A percentile compares a stretch with the other conserved stretches of the same genome.
Conservation (phyloP, 371 early-diverging fungal species). For the Paraphysoderma sedebokerense region DNA sequence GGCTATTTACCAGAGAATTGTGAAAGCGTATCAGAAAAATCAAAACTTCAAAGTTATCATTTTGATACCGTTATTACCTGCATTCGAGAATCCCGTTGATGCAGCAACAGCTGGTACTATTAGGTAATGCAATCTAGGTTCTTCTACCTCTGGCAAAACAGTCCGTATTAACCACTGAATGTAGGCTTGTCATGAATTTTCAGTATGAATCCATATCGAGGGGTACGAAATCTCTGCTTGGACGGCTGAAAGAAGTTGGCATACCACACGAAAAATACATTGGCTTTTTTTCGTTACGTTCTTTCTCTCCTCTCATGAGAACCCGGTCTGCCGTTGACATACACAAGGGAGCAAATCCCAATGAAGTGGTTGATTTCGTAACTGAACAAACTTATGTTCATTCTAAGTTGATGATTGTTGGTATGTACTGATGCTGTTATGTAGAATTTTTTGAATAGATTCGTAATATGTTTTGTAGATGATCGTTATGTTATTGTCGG, state of each 20-base stretch:
- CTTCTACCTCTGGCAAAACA: background rate
- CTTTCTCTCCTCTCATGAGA: constrained; percentile 12
- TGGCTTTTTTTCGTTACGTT: constrained; percentile 55
- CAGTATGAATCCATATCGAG: constrained; percentile 69
- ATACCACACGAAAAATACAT: constrained; percentile 52
- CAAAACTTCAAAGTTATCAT: constrained; percentile 72
- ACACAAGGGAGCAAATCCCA: constrained; percentile 1
- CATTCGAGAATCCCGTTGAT: constrained; percentile 67
- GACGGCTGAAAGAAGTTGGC: constrained; percentile 38
- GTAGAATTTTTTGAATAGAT: too few species aligned
- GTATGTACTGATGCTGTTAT: too few species aligned
- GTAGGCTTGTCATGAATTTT: constrained; percentile 51
- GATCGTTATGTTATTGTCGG: constrained; percentile 68
- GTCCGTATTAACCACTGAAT: background rate
- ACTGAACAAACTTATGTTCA: constrained; percentile 82
- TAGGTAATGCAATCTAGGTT: constrained; percentile 13
- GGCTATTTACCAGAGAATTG: constrained; percentile 62
- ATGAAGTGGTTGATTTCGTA: constrained; percentile 28
- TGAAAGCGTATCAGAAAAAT: constrained; percentile 45
- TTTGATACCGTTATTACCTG: constrained; percentile 82
- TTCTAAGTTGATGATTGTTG: constrained; percentile 80
- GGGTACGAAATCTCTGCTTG: constrained; percentile 49
- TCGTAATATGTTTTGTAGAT: too few species aligned
- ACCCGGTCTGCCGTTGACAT: background rate
- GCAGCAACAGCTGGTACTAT: constrained; percentile 59